phyloP scores from a whole-genome alignment of 2,329 filamentous ascomycete genomes.

The Boeremia exigua region DNA sequence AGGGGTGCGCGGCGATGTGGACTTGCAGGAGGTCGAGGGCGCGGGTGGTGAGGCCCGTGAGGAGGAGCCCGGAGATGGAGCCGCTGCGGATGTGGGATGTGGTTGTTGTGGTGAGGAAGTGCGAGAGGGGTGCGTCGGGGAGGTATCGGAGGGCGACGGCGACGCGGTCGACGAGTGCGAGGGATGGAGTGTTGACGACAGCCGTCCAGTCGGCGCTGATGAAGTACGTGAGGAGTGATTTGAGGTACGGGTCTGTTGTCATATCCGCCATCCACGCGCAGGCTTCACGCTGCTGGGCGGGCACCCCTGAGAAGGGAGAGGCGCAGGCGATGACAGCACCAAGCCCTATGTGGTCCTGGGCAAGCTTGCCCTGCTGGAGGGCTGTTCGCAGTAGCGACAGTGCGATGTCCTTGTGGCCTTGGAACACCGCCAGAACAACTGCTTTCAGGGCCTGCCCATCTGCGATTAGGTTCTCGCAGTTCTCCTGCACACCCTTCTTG shows the following conservation, averaged over 20 bases:
- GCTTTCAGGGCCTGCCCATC: conserved; percentile 72
- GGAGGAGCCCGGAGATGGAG: conserved; percentile 77
- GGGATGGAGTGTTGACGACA: conserved; percentile 73
- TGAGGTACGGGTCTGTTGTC: conserved; percentile 77
- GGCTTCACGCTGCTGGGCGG: conserved; percentile 65
- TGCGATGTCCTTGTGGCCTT: conserved; percentile 71
- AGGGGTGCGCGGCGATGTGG: conserved; percentile 74
- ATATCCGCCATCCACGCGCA: conserved; percentile 68
- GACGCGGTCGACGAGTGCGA: conserved; percentile 76
- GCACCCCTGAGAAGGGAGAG: conserved; percentile 49
- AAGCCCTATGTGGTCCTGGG: conserved; percentile 54
- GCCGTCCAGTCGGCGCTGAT: conserved; percentile 77
- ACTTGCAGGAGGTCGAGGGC: conserved; percentile 77
- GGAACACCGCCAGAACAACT: conserved; percentile 77
- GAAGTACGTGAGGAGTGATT: conserved; percentile 79
- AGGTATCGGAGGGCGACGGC: conserved; percentile 78
- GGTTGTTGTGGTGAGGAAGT: conserved; percentile 60
- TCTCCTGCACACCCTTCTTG: conserved; percentile 56
- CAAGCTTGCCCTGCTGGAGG: conserved; percentile 71
- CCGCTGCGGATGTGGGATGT: conserved; percentile 67
- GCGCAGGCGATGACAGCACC: conserved; percentile 57
- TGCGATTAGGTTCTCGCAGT: conserved; percentile 59
- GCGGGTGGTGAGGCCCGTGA: conserved; percentile 76
- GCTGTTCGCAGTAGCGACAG: conserved; percentile 73
- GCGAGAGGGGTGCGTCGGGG: conserved; percentile 55